Conservation (phyloP, 2,329 filamentous ascomycete genomes). For the Chaetomium sp. region DNA sequence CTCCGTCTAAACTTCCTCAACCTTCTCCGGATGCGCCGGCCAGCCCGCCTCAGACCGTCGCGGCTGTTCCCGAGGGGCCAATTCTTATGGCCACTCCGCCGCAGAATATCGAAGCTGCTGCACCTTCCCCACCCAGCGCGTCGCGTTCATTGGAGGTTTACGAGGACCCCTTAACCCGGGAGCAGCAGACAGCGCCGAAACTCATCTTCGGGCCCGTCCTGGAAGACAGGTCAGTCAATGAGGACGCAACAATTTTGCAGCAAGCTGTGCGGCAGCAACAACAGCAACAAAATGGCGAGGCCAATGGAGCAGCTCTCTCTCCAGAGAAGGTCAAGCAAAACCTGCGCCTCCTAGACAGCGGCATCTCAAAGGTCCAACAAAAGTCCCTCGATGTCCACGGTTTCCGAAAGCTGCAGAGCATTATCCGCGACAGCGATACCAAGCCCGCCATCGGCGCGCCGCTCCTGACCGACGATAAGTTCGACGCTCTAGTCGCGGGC, state of each 20-base stretch:
- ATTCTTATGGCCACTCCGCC: slow-evolving; percentile 7
- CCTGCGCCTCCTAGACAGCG: slow-evolving; percentile 68
- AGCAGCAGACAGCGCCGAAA: slow-evolving; percentile 51
- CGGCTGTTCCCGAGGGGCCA: neutral
- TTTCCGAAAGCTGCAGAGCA: slow-evolving; percentile 75
- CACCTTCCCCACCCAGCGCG: slow-evolving; percentile 31
- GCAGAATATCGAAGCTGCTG: neutral
- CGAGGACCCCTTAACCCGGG: slow-evolving; percentile 61
- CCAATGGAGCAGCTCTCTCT: slow-evolving; percentile 38
- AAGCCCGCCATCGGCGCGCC: slow-evolving; percentile 29
- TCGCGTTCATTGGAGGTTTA: slow-evolving; percentile 55
- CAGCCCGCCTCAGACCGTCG: neutral
- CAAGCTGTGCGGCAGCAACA: slow-evolving; percentile 25
- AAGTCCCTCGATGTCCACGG: slow-evolving; percentile 78
- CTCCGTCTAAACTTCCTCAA: slow-evolving; percentile 35
- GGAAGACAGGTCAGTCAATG: slow-evolving; percentile 63
- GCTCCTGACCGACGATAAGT: slow-evolving; percentile 66
- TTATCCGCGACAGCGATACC: slow-evolving; percentile 67
- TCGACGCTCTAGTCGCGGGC: slow-evolving; percentile 66
- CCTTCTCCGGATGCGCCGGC: neutral
- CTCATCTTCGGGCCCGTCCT: slow-evolving; percentile 54
- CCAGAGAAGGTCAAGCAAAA: slow-evolving; percentile 61
- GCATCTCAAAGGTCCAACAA: slow-evolving; percentile 70
- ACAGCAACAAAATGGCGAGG: slow-evolving; percentile 26
- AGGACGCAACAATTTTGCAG: slow-evolving; percentile 48